Percentiles rank a stretch among this genome's conserved stretches.
These are phyloP conservation scores for Pyrenula aspistea DNA, from an alignment of 495 filamentous ascomycete genomes.

Conservation along the genomic window DNA sequence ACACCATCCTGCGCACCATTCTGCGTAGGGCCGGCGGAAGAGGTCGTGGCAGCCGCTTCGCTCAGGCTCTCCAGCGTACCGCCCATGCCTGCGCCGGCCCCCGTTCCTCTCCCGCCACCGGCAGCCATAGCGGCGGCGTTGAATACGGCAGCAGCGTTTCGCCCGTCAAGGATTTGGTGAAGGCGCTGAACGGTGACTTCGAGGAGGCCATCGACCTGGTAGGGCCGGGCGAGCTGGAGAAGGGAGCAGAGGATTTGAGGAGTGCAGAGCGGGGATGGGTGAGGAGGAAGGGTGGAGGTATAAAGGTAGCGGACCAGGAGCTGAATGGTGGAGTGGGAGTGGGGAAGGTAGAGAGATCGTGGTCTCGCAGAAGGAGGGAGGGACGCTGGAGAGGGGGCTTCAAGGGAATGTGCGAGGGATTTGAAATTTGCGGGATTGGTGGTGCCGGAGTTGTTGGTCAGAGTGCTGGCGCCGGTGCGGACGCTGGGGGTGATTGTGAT, in stretches of 20 bases:
- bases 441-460: slow-evolving; percentile 33
- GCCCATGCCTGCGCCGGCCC: slow-evolving; percentile 28
- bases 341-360: slow-evolving; percentile 81
- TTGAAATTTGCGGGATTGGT: slow-evolving; percentile 13
- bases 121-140: slow-evolving; percentile 98
- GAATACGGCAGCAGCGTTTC: slow-evolving; percentile 94
- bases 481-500: slow-evolving; percentile 74
- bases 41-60: neutral
- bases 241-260: slow-evolving; percentile 93
- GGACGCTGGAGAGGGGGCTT: slow-evolving; percentile 32
- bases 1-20: neutral
- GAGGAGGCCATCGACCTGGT: slow-evolving; percentile 81
- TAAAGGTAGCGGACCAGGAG: slow-evolving; percentile 87
- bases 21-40: neutral
- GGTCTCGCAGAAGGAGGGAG: slow-evolving; percentile 63
- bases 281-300: slow-evolving; percentile 71
- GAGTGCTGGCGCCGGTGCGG: slow-evolving; percentile 42
- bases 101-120: slow-evolving; percentile 69
- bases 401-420: slow-evolving; percentile 30
- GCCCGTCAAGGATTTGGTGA: slow-evolving; percentile 77
- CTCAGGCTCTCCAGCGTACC: slow-evolving; percentile 29
- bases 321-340: slow-evolving; percentile 77
- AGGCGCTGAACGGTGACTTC: slow-evolving; percentile 87
- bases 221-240: slow-evolving; percentile 85
- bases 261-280: slow-evolving; percentile 68